These are phyloP conservation scores for Amanita inopinata DNA, from an alignment of 768 basidiomycete species.

Conservation along the genomic window DNA sequence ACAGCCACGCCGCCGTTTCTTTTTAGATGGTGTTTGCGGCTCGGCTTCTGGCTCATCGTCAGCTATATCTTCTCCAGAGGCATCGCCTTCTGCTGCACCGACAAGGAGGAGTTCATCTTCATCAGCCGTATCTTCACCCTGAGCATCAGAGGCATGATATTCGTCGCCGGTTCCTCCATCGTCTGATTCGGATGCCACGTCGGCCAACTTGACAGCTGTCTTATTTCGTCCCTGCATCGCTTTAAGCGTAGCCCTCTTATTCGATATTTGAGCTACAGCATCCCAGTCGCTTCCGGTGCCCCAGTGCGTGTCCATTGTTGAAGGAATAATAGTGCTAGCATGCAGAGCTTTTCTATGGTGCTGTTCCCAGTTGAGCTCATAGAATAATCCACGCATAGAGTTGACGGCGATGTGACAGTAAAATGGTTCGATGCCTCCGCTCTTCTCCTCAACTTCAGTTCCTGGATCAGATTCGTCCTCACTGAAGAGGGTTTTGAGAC, in stretches of 20 bases:
- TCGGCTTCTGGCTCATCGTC: constrained; percentile 14
- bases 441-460: background rate
- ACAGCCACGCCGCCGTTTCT: constrained; percentile 29
- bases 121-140: constrained; percentile 16
- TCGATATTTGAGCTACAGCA: constrained; percentile 19
- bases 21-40: constrained; percentile 42
- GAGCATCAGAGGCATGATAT: constrained; percentile 13
- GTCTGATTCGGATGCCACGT: constrained; percentile 20
- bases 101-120: constrained; percentile 14
- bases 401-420: constrained; percentile 53
- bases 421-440: constrained; percentile 23
- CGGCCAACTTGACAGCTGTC: constrained; percentile 12
- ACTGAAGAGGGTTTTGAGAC: background rate
- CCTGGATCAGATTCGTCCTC: constrained; percentile 5
- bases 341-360: constrained; percentile 34
- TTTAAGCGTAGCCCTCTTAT: constrained; percentile 6
- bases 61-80: constrained; percentile 18
- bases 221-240: constrained; percentile 8
- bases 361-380: constrained; percentile 46
- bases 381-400: constrained; percentile 50
- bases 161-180: constrained; percentile 16
- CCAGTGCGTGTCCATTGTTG: constrained; percentile 19
- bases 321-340: constrained; percentile 19
- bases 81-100: constrained; percentile 15
- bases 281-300: constrained; percentile 39